phyloP scores from a whole-genome alignment of 2,329 filamentous ascomycete genomes.

The Decorospora gaudefroyi region DNA sequence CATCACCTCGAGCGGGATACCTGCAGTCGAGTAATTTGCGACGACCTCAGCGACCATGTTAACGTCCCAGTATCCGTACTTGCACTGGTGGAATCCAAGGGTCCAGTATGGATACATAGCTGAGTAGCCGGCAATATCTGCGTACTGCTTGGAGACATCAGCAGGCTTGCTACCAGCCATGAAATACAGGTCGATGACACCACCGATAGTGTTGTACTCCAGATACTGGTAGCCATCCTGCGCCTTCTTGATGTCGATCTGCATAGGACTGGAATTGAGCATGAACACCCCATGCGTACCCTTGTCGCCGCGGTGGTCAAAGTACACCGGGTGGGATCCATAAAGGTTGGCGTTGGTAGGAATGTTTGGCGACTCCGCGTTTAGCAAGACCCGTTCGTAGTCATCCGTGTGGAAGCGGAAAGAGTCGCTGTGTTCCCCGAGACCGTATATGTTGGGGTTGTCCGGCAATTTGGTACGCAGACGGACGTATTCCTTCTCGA shows the following conservation, averaged over 20 bases:
- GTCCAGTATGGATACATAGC: constrained; percentile 59
- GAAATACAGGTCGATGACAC: constrained; percentile 69
- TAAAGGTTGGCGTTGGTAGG: constrained; percentile 70
- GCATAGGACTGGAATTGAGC: constrained; percentile 59
- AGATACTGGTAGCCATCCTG: constrained; percentile 67
- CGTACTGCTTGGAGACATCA: constrained; percentile 56
- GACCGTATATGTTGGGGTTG: constrained; percentile 73
- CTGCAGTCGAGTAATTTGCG: constrained; percentile 67
- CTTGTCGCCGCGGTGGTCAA: constrained; percentile 66
- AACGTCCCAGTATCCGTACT: constrained; percentile 60
- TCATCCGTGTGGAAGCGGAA: constrained; percentile 69
- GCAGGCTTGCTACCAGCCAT: constrained; percentile 54
- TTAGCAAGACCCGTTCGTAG: constrained; percentile 72
- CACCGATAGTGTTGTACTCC: constrained; percentile 79
- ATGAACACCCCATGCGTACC: constrained; percentile 48
- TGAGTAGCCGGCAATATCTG: constrained; percentile 55
- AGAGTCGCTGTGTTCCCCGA: constrained; percentile 76
- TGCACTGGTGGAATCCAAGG: constrained; percentile 59
- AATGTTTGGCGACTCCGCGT: constrained; percentile 65
- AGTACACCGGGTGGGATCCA: constrained; percentile 73
- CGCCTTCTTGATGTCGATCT: constrained; percentile 71
- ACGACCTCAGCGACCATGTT: constrained; percentile 69
- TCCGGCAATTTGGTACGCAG: constrained; percentile 71
- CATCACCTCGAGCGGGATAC: constrained; percentile 72
- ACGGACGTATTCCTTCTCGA: constrained; percentile 77